Evolutionary conservation across 208 protist species (phyloP).

Genomic region (Tritrichomonas foetus): DNA sequence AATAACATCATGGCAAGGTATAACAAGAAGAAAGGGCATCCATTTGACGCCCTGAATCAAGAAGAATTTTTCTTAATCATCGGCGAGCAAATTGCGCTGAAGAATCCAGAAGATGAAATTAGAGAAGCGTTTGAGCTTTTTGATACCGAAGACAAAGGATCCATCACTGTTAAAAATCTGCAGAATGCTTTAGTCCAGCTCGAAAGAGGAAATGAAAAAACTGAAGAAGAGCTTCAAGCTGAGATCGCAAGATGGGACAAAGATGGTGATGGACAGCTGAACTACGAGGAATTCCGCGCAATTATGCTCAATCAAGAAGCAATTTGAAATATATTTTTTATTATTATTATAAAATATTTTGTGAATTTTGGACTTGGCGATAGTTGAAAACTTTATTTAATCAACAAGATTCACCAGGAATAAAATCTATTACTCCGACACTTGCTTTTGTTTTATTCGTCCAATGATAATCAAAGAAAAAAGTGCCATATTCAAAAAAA

Average conservation of each 20-base stretch:
- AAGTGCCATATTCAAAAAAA: too few relatives aligned
- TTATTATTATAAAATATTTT: too few relatives aligned
- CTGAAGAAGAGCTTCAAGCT: constrained; percentile 85
- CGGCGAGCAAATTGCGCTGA: constrained; percentile 53
- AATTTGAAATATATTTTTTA: too few relatives aligned
- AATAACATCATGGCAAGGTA: constrained; percentile 2
- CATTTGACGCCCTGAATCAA: not conserved
- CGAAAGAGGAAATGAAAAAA: constrained; percentile 43
- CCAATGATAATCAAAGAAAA: too few relatives aligned
- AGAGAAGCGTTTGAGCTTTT: constrained; percentile 63
- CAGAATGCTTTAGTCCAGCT: constrained; percentile 58
- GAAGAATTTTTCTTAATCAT: constrained; percentile 42
- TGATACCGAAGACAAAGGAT: constrained; percentile 61
- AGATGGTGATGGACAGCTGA: constrained; percentile 72
- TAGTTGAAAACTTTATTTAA: too few relatives aligned
- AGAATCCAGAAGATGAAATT: constrained; percentile 63
- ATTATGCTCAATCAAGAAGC: constrained; percentile 30
- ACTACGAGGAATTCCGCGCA: not conserved
- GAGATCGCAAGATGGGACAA: constrained; percentile 93
- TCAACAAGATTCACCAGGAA: too few relatives aligned
- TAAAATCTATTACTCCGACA: too few relatives aligned
- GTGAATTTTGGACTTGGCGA: too few relatives aligned
- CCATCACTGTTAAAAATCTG: constrained; percentile 62
- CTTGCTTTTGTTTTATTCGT: too few relatives aligned
- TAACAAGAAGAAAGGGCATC: not conserved